phyloP scores from a whole-genome alignment of 2,329 filamentous ascomycete species.

The Zymoseptoria ardabiliae region DNA sequence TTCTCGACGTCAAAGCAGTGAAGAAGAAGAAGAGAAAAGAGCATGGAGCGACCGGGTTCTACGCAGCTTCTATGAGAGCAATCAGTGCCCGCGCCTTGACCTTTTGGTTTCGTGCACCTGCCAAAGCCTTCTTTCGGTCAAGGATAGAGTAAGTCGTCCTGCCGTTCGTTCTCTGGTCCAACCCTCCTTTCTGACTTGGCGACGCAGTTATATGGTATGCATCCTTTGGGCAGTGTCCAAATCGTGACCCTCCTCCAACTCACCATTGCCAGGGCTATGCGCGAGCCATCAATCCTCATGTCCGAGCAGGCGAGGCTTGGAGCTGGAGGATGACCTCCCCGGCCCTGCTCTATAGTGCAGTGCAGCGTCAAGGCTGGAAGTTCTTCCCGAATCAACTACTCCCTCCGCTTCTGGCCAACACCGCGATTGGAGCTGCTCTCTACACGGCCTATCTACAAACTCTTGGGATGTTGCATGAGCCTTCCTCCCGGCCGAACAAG shows the following conservation, averaged over 20 bases:
- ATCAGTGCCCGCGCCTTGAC: constrained; percentile 75
- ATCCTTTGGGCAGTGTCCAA: too few species aligned
- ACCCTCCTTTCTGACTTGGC: constrained; percentile 7
- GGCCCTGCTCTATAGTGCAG: constrained; percentile 59
- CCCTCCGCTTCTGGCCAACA: constrained; percentile 66
- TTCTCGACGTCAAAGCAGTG: not conserved
- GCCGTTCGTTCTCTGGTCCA: not conserved
- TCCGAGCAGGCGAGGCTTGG: constrained; percentile 44
- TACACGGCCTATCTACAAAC: constrained; percentile 71
- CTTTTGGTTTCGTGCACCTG: constrained; percentile 86
- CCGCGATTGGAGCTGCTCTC: constrained; percentile 64
- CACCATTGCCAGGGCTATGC: constrained; percentile 47
- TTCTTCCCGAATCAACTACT: constrained; percentile 71
- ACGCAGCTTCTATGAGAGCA: constrained; percentile 75
- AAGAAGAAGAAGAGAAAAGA: constrained; percentile 42
- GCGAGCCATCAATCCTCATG: constrained; percentile 53
- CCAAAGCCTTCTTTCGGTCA: constrained; percentile 87
- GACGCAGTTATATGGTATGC: constrained; percentile 44
- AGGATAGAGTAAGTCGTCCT: constrained; percentile 66
- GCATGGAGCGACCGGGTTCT: constrained; percentile 53
- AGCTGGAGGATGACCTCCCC: constrained; percentile 61
- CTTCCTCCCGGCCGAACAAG: constrained; percentile 53
- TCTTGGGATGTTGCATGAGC: constrained; percentile 58
- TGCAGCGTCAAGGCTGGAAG: constrained; percentile 63
- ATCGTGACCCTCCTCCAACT: too few species aligned